Evolutionary conservation across 1,284 basidiomycete genomes (phyloP).

Genomic region (Laetiporus sulphureus): DNA sequence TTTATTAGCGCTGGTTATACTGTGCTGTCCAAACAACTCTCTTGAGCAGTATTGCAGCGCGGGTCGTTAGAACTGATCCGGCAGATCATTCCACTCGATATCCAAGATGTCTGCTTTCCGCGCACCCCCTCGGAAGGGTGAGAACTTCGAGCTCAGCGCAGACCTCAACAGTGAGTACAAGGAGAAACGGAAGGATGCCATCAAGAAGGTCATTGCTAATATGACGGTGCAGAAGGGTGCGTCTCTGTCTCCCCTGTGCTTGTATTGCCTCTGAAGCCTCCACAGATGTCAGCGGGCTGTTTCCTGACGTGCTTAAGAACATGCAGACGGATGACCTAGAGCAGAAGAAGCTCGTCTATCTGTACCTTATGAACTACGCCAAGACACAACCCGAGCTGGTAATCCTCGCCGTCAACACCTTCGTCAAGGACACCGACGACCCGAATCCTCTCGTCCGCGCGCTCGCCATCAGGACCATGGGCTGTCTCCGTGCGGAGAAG

Average conservation of each 20-base stretch:
- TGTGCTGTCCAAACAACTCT: too few species aligned
- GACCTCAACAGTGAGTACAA: slow-evolving; percentile 96
- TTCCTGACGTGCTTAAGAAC: slow-evolving; percentile 98
- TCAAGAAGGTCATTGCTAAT: slow-evolving; percentile 93
- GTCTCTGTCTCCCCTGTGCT: slow-evolving; percentile 9
- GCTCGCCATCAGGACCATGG: slow-evolving; percentile 97
- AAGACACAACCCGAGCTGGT: slow-evolving; percentile 97
- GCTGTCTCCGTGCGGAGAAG: slow-evolving; percentile 94
- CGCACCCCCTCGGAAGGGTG: slow-evolving; percentile 66
- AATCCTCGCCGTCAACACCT: slow-evolving; percentile 98
- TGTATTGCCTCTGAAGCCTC: background rate
- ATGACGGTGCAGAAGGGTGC: slow-evolving; percentile 93
- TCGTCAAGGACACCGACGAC: slow-evolving; percentile 96
- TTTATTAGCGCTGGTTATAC: too few species aligned
- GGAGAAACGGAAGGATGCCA: slow-evolving; percentile 96
- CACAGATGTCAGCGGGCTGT: slow-evolving; percentile 88
- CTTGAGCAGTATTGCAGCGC: too few species aligned
- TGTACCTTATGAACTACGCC: slow-evolving; percentile 98
- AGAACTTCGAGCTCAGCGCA: slow-evolving; percentile 92
- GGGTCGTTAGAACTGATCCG: too few species aligned
- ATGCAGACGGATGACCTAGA: slow-evolving; percentile 95
- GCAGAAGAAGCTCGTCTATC: slow-evolving; percentile 96
- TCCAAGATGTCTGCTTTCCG: slow-evolving; percentile 48
- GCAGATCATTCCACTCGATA: too few species aligned
- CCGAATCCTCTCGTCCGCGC: slow-evolving; percentile 95